These are phyloP conservation scores for Chrysopogon serrulatus DNA, from an alignment of 176 grass and related monocot genomes.

Conservation along the genomic window DNA sequence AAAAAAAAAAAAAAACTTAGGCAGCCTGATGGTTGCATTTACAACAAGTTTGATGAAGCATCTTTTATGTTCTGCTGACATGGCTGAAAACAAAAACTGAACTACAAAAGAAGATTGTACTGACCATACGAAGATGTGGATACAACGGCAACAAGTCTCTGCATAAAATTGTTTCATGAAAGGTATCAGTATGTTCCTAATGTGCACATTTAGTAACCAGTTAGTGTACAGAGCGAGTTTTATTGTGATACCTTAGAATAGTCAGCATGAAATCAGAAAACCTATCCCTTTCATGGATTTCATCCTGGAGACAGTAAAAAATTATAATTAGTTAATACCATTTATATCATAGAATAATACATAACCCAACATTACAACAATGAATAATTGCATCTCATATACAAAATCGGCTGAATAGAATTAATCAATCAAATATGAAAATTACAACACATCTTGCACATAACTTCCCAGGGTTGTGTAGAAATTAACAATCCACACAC, in stretches of 20 bases:
- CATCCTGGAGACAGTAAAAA: conserved; percentile 55
- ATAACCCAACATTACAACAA: not conserved
- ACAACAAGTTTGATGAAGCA: conserved; percentile 2
- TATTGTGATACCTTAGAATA: conserved; percentile 76
- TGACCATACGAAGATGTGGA: conserved; percentile 81
- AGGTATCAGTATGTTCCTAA: conserved; percentile 23
- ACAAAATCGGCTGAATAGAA: conserved; percentile 1
- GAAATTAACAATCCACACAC: not conserved
- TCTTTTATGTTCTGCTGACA: not conserved
- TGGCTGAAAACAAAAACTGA: conserved; percentile 12
- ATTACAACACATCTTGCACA: not conserved
- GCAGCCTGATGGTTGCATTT: not conserved
- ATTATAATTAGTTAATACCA: not conserved
- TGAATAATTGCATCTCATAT: not conserved
- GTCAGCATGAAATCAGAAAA: conserved; percentile 97
- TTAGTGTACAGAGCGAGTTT: not conserved
- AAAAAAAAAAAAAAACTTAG: not conserved
- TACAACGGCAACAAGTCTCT: conserved; percentile 83
- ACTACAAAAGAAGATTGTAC: conserved; percentile 24
- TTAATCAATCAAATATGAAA: not conserved
- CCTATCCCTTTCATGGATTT: conserved; percentile 99
- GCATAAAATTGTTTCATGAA: conserved; percentile 22
- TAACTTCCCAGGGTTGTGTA: not conserved
- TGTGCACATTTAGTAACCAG: conserved; percentile 6
- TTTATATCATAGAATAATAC: conserved; percentile 9